Evolutionary conservation across 2,329 filamentous ascomycete genomes (phyloP).

Genomic region (Diaporthe citrichinensis): DNA sequence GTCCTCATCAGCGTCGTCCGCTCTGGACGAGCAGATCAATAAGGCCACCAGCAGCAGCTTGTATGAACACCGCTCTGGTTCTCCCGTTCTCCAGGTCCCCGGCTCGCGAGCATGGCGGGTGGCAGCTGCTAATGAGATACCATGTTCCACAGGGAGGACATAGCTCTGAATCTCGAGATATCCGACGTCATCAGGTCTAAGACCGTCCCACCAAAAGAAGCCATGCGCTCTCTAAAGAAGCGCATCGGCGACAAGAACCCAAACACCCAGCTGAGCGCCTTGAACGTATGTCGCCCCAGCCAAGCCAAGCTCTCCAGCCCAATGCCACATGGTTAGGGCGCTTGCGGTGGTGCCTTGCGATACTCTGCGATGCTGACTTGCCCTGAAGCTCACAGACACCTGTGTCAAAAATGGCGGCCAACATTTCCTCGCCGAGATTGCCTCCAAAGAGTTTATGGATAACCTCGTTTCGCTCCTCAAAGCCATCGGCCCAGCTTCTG

Average conservation of each 20-base stretch:
- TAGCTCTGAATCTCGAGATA: constrained; percentile 97
- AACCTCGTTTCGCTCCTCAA: constrained; percentile 92
- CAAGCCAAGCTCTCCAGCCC: not conserved
- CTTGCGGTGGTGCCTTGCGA: not conserved
- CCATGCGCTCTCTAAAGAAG: constrained; percentile 95
- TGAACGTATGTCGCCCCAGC: constrained; percentile 75
- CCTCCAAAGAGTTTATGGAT: constrained; percentile 98
- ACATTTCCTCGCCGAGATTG: constrained; percentile 95
- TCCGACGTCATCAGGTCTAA: constrained; percentile 98
- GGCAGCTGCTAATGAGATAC: constrained; percentile 39
- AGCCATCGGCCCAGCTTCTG: constrained; percentile 78
- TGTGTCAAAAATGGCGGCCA: constrained; percentile 98
- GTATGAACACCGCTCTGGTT: constrained; percentile 63
- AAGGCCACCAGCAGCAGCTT: constrained; percentile 94
- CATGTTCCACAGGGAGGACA: constrained; percentile 80
- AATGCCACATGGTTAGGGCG: not conserved
- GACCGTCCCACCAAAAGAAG: constrained; percentile 96
- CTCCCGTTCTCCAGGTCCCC: not conserved
- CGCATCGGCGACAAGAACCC: constrained; percentile 98
- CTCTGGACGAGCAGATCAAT: constrained; percentile 97
- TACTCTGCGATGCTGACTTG: constrained; percentile 9
- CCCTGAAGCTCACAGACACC: constrained; percentile 85
- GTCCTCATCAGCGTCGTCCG: constrained; percentile 91
- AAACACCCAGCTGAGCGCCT: constrained; percentile 93
- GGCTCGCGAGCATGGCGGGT: not conserved